Evolutionary conservation across 2,329 filamentous ascomycete genomes (phyloP), one percentile per base, ranked within the genome.

Genomic region (Penicillium palitans): DNA sequence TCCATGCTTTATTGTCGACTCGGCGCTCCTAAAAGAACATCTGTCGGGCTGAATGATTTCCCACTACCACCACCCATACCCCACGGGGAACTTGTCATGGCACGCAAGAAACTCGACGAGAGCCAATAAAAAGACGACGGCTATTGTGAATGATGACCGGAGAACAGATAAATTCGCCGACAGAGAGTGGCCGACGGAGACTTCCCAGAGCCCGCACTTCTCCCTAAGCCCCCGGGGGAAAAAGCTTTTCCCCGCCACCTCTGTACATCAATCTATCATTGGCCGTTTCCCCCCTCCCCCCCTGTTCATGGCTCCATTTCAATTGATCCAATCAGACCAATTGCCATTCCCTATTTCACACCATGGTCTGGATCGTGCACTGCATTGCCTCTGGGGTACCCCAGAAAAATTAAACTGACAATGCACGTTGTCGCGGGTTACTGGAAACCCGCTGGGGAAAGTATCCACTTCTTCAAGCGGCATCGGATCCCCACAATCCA

Each of bases 241-340:
- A 71, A 63, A 45, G 55, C 68, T 70, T 70, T 65, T 62, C 68
- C 69, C 62, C 64, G 63, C 59, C 61, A 64, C 60, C 27, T 31
- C 44, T 33, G 46, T 41, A 6, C 5, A 19, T 5, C 19, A n/a
- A 21, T 10, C 21, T 8, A 39, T 45, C 39, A 62, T 66, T 65
- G 63, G 62, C 37, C 45, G 27, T 37, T 41, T 47, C 10, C 33
- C 50, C 49, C 8, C 19, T 35, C 21, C 24, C 24, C 24, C 31
- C 19, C 24, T 49, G 6, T 21, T 19, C 35, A 35, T 58, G 56
- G 57, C 37, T 52, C 61, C 54, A 52, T 53, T 57, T n/a, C 15
- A 10, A 4, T 10, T 55, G 9, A 19, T 12, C 60, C 49, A 66
- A 66, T 65, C 44, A 64, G 10, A 52, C 10, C 7, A 2, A 37